Conservation (phyloP, 768 basidiomycete species). For the Nidula microcarpa region DNA sequence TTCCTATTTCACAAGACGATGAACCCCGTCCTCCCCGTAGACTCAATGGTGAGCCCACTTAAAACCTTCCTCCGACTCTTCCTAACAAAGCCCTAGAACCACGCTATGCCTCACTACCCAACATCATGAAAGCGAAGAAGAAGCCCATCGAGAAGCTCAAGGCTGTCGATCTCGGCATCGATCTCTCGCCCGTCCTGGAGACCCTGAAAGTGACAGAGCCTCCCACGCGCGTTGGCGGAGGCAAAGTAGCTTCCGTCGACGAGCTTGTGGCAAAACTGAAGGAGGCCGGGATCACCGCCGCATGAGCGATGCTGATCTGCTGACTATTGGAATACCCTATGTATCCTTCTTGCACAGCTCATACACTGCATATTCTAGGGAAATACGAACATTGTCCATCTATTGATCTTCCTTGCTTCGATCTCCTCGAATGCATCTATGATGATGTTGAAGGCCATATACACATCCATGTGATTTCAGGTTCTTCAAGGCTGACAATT, state of each 20-base stretch:
- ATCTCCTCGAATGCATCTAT: no score
- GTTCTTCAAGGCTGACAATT: no score
- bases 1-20: neutral
- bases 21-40: conserved; percentile 26
- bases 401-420: no score
- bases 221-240: conserved; percentile 85
- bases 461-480: no score
- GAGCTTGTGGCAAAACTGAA: conserved; percentile 87
- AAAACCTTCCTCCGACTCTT: neutral
- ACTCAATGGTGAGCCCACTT: conserved; percentile 58
- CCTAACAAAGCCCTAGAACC: conserved; percentile 55
- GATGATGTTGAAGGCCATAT: no score
- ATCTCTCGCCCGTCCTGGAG: conserved; percentile 80
- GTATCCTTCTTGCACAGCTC: no score
- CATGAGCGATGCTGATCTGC: conserved; percentile 6
- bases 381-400: no score
- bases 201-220: conserved; percentile 88
- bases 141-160: conserved; percentile 87
- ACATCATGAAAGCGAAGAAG: conserved; percentile 99
- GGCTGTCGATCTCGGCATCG: conserved; percentile 76
- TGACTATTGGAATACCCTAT: no score
- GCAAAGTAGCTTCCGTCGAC: conserved; percentile 88
- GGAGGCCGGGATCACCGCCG: conserved; percentile 67
- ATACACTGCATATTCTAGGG: no score
- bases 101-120: conserved; percentile 94